A percentile compares a stretch with the other conserved stretches of the same genome.
phyloP scores from a whole-genome alignment of 768 basidiomycete genomes.

The Gymnopilus junonius region DNA sequence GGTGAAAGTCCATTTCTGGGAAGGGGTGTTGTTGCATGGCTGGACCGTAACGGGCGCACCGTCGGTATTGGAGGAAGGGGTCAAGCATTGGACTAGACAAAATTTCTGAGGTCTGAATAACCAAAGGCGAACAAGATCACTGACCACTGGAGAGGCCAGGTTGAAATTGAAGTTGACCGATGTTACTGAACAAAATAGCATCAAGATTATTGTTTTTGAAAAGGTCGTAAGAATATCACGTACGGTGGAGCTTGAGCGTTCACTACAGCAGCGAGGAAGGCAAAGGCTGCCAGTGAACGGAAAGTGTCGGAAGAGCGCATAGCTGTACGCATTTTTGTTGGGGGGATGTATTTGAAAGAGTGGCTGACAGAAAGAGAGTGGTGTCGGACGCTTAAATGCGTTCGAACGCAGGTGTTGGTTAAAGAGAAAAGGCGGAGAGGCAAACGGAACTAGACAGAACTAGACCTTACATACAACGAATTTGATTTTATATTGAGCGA shows the following conservation, averaged over 20 bases:
- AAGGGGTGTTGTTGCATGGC: constrained; percentile 45
- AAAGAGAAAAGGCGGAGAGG: background rate
- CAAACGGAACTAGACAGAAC: background rate
- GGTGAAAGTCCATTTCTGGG: constrained; percentile 56
- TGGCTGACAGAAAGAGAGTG: constrained; percentile 25
- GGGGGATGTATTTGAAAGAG: background rate
- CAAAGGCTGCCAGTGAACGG: constrained; percentile 15
- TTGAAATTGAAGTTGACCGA: constrained; percentile 47
- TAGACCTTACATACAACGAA: background rate
- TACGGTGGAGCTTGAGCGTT: constrained; percentile 36
- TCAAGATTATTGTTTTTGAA: background rate
- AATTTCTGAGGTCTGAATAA: background rate
- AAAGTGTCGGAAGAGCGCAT: constrained; percentile 22
- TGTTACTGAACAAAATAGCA: constrained; percentile 33
- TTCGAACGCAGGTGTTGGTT: background rate
- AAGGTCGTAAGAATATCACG: constrained; percentile 5
- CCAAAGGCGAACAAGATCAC: constrained; percentile 8
- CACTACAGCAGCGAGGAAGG: constrained; percentile 22
- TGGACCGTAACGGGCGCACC: constrained; percentile 53
- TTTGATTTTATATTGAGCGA: background rate
- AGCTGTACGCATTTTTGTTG: constrained; percentile 9
- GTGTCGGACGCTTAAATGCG: background rate
- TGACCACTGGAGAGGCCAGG: constrained; percentile 46
- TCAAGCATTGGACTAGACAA: constrained; percentile 51
- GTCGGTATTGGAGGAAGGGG: constrained; percentile 51